A percentile compares a stretch with the other conserved stretches of the same genome.
Conservation (phyloP, 1,284 basidiomycete species). For the Golubevia pallescens region DNA sequence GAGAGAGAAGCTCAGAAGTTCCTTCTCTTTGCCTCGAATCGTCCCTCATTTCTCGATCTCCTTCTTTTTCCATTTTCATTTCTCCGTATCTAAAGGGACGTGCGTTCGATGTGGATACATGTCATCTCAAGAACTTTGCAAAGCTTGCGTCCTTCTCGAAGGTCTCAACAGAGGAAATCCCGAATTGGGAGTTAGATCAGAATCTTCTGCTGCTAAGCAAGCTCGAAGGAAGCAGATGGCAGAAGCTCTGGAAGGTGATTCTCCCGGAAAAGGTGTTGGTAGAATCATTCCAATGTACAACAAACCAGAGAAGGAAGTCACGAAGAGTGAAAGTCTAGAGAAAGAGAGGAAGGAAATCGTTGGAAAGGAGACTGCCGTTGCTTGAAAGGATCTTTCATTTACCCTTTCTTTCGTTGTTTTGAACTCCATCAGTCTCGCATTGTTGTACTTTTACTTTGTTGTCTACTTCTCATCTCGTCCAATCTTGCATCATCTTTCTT, state of each 20-base stretch:
- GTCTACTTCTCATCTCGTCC: too few relatives aligned
- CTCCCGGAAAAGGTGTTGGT: background rate
- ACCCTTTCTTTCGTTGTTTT: background rate
- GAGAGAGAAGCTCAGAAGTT: background rate
- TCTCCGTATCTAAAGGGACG: conserved; percentile 8
- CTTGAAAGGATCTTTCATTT: background rate
- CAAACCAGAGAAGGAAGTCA: background rate
- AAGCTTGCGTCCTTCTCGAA: conserved; percentile 61
- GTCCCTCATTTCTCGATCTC: background rate
- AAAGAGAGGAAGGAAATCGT: conserved; percentile 3
- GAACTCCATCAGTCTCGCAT: background rate
- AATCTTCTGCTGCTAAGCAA: conserved; percentile 28
- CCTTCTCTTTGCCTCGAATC: background rate
- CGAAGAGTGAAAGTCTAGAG: conserved; percentile 1
- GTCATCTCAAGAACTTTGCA: conserved; percentile 56
- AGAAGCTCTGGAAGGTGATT: background rate
- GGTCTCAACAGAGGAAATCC: conserved; percentile 56
- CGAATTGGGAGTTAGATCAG: conserved; percentile 49
- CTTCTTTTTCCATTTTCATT: background rate
- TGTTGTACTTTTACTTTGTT: too few relatives aligned
- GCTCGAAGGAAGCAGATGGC: background rate
- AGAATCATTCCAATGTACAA: conserved; percentile 4
- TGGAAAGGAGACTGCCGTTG: background rate
- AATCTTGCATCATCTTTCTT: too few relatives aligned
- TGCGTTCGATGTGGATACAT: conserved; percentile 62